phyloP scores from a whole-genome alignment of 2,329 filamentous ascomycete genomes.

The Pseudogymnoascus sp. region DNA sequence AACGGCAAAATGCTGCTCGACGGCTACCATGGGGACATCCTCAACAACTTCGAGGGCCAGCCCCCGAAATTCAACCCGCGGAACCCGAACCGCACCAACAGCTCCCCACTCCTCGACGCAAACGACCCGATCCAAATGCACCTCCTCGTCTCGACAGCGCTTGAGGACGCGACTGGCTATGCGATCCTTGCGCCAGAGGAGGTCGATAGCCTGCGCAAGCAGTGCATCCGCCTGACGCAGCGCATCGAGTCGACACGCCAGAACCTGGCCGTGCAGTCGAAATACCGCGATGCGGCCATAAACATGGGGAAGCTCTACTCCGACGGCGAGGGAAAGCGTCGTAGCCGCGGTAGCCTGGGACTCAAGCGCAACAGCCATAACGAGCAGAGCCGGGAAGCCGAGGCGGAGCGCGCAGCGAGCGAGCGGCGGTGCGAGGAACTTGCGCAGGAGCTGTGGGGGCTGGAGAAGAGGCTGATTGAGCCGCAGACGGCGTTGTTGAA shows the following conservation, averaged over 20 bases:
- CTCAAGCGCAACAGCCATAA: constrained; percentile 33
- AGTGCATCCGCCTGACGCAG: constrained; percentile 61
- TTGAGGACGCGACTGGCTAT: constrained; percentile 78
- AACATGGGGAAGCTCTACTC: constrained; percentile 78
- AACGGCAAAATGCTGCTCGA: constrained; percentile 47
- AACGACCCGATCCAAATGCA: constrained; percentile 78
- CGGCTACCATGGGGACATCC: constrained; percentile 49
- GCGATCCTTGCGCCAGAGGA: constrained; percentile 86
- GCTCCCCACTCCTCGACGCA: constrained; percentile 51
- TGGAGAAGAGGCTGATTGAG: constrained; percentile 70
- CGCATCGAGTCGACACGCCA: constrained; percentile 76
- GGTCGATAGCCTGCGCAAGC: constrained; percentile 84
- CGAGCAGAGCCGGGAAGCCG: constrained; percentile 45
- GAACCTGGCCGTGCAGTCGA: constrained; percentile 82
- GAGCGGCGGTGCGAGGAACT: constrained; percentile 81
- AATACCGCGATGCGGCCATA: constrained; percentile 86
- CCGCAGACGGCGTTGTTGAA: constrained; percentile 70
- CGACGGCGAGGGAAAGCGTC: constrained; percentile 42
- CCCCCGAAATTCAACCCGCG: constrained; percentile 51
- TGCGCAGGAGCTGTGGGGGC: constrained; percentile 66
- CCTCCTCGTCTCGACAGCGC: constrained; percentile 84
- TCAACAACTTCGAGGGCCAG: constrained; percentile 47
- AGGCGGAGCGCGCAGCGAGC: constrained; percentile 65
- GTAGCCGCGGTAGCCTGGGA: constrained; percentile 42
- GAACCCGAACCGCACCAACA: constrained; percentile 46